A percentile compares a stretch with the other conserved stretches of the same genome.
Conservation (phyloP, 352 stramenopile species). For the Aphanomyces stellatus region DNA sequence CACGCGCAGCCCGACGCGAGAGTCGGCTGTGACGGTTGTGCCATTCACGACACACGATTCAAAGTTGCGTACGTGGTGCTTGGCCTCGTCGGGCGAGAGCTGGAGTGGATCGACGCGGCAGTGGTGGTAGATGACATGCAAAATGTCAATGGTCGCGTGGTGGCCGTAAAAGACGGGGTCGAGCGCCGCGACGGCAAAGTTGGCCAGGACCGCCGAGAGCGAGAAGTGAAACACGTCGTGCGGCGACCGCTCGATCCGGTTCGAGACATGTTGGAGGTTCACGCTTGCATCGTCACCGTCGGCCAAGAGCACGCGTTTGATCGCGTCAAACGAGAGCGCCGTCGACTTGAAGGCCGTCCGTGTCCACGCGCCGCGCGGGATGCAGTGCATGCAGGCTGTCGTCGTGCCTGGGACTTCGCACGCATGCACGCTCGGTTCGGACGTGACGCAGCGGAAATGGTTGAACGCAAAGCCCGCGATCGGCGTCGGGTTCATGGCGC, state of each 20-base stretch:
- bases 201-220: neutral
- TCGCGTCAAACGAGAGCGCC: neutral
- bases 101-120: constrained; percentile 31
- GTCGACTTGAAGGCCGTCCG: constrained; percentile 8
- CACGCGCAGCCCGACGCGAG: constrained; percentile 31
- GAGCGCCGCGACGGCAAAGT: neutral
- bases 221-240: constrained; percentile 14
- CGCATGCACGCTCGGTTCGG: neutral
- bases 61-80: constrained; percentile 39
- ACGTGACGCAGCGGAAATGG: neutral
- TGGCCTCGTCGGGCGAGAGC: constrained; percentile 31
- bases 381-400: neutral
- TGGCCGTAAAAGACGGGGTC: constrained; percentile 20
- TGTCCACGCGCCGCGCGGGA: constrained; percentile 7
- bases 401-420: neutral
- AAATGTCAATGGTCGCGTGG: constrained; percentile 49
- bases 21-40: neutral
- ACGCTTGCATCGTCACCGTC: neutral
- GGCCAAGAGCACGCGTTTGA: constrained; percentile 5
- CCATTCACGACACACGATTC: constrained; percentile 20
- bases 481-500: neutral
- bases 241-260: neutral
- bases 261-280: neutral
- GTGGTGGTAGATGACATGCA: constrained; percentile 52
- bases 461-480: constrained; percentile 5